Percentiles rank a stretch among this genome's conserved stretches.
phyloP scores from a whole-genome alignment of 2,329 filamentous ascomycete genomes.

The Apiospora sp. region DNA sequence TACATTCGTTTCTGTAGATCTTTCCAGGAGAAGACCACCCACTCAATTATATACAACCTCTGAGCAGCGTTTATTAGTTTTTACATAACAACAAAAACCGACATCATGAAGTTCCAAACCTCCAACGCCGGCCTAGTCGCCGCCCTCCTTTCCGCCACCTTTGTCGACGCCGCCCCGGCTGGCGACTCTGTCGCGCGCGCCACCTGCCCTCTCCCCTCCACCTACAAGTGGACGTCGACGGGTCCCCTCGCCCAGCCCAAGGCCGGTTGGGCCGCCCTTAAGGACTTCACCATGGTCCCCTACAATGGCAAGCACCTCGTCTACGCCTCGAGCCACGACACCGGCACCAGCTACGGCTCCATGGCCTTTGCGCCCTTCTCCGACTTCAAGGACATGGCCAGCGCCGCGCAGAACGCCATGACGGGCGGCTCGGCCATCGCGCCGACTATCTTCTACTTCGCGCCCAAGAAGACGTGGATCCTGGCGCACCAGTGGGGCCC shows the following conservation, averaged over 20 bases:
- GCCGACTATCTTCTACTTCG: slow-evolving; percentile 70
- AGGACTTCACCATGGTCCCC: slow-evolving; percentile 65
- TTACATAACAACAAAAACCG: not conserved
- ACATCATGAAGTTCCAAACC: slow-evolving; percentile 15
- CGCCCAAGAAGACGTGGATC: slow-evolving; percentile 69
- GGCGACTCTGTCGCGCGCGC: not conserved
- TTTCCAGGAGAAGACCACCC: slow-evolving; percentile 18
- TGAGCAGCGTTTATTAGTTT: not conserved
- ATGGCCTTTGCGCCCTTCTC: slow-evolving; percentile 65
- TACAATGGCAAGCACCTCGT: slow-evolving; percentile 68
- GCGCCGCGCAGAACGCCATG: slow-evolving; percentile 62
- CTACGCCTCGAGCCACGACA: slow-evolving; percentile 60
- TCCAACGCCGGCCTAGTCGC: slow-evolving; percentile 15
- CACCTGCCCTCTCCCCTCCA: slow-evolving; percentile 18
- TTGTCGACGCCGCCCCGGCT: slow-evolving; percentile 2
- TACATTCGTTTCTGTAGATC: slow-evolving; percentile 21
- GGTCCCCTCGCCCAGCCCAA: slow-evolving; percentile 22
- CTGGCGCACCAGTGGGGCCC: slow-evolving; percentile 71
- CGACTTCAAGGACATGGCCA: slow-evolving; percentile 61
- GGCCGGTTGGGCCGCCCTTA: slow-evolving; percentile 53
- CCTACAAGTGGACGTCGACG: slow-evolving; percentile 20
- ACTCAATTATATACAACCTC: not conserved
- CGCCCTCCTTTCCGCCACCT: slow-evolving; percentile 9
- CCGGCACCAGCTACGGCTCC: slow-evolving; percentile 57
- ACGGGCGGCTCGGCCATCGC: slow-evolving; percentile 54